Percentiles rank a stretch among this genome's conserved stretches.
These are phyloP conservation scores for Suillus plorans DNA, from an alignment of 768 basidiomycete species.

Conservation along the genomic window DNA sequence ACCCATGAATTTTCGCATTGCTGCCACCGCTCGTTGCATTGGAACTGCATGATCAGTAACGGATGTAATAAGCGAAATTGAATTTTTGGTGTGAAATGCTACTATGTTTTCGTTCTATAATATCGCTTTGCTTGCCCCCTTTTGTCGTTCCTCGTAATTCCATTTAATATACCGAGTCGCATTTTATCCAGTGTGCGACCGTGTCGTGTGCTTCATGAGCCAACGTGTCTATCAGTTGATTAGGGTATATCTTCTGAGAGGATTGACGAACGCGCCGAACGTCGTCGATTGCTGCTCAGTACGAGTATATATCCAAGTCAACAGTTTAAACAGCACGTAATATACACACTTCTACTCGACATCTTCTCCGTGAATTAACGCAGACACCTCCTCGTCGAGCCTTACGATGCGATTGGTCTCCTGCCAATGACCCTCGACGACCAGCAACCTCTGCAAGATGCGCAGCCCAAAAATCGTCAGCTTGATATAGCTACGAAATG, in stretches of 20 bases:
- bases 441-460: conserved; percentile 26
- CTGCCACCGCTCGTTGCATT: conserved; percentile 76
- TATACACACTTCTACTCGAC: background rate
- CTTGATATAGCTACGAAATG: no score
- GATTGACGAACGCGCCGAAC: background rate
- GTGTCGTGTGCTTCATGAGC: background rate
- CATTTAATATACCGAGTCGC: background rate
- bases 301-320: background rate
- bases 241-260: background rate
- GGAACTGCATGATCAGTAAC: conserved; percentile 26
- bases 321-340: background rate
- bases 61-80: background rate
- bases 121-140: background rate
- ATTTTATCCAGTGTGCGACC: background rate
- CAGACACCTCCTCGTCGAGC: conserved; percentile 58
- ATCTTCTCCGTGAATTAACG: conserved; percentile 32
- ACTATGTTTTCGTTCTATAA: background rate
- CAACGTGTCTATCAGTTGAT: background rate
- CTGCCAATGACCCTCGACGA: conserved; percentile 55
- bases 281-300: background rate
- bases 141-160: background rate
- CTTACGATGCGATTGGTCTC: conserved; percentile 77
- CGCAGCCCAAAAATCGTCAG: no score
- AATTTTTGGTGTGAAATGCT: background rate
- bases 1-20: conserved; percentile 74